These are phyloP conservation scores for Solanum etuberosum DNA, from an alignment of 257 asterid genomes.

Conservation along the genomic window DNA sequence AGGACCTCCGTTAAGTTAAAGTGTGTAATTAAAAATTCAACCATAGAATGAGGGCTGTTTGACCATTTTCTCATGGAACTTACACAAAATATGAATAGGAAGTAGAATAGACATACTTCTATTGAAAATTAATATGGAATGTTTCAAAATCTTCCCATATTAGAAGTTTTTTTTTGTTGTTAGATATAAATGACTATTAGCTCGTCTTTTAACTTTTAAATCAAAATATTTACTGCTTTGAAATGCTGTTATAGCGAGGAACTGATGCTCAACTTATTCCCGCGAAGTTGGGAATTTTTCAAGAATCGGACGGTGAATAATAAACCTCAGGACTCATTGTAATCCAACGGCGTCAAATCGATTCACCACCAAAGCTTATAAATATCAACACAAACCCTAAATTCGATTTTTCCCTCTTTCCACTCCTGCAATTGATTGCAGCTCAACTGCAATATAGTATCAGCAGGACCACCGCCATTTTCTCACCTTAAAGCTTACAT, in stretches of 20 bases:
- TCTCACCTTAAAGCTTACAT: background rate
- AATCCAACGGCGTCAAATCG: conserved; percentile 26
- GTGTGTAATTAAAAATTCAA: too few relatives aligned
- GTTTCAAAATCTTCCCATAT: too few relatives aligned
- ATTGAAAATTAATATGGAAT: too few relatives aligned
- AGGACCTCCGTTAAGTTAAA: too few relatives aligned
- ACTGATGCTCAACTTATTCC: background rate
- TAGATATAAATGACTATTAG: too few relatives aligned
- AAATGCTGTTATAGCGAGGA: background rate
- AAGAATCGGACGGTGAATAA: background rate
- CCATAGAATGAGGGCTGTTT: too few relatives aligned
- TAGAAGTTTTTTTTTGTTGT: too few relatives aligned
- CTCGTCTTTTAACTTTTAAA: too few relatives aligned
- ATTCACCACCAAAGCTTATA: conserved; percentile 5
- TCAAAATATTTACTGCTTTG: too few relatives aligned
- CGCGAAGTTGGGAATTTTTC: background rate
- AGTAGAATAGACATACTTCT: background rate
- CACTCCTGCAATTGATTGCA: conserved; percentile 24
- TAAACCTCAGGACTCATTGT: background rate
- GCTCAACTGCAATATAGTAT: conserved; percentile 8
- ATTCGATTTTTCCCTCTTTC: conserved; percentile 6
- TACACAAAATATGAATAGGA: background rate
- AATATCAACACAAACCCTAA: background rate
- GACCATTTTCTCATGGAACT: too few relatives aligned
- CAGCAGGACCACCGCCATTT: conserved; percentile 27